A percentile compares a stretch with the other conserved stretches of the same genome.
Conservation (phyloP, 2,329 filamentous ascomycete species). For the Penicillium sp. region DNA sequence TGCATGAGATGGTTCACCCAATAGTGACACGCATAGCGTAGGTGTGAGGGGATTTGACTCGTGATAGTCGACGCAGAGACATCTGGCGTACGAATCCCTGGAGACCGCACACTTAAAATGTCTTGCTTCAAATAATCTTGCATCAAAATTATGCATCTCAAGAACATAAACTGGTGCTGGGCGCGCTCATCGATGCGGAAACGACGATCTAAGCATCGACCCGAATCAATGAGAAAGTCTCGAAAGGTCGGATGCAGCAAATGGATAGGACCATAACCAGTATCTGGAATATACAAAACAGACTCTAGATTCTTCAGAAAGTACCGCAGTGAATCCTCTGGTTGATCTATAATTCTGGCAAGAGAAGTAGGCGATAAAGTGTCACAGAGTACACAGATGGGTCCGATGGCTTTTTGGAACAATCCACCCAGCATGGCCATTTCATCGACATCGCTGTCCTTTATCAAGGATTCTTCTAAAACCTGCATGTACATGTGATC, state of each 20-base stretch:
- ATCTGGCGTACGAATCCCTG: not conserved
- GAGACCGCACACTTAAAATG: constrained; percentile 13
- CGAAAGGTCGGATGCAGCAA: constrained; percentile 28
- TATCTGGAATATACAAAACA: constrained; percentile 17
- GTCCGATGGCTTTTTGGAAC: too few species aligned
- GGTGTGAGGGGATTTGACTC: constrained; percentile 4
- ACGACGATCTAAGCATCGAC: constrained; percentile 14
- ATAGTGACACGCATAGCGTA: constrained; percentile 24
- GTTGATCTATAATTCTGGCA: not conserved
- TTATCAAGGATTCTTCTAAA: too few species aligned
- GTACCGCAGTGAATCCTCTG: too few species aligned
- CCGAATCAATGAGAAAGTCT: constrained; percentile 25
- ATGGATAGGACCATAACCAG: constrained; percentile 12
- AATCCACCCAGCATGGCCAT: too few species aligned
- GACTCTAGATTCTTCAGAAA: constrained; percentile 17
- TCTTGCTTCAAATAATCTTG: constrained; percentile 5
- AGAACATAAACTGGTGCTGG: constrained; percentile 24
- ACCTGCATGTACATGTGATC: too few species aligned
- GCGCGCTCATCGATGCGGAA: constrained; percentile 30
- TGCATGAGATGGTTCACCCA: constrained; percentile 23
- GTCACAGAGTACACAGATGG: too few species aligned
- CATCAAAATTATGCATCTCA: constrained; percentile 22
- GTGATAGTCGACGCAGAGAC: too few species aligned
- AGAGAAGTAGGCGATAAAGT: too few species aligned
- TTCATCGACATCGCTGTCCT: too few species aligned